phyloP scores from a whole-genome alignment of 1,284 basidiomycete genomes.

The Ceraceosorus guamensis region DNA sequence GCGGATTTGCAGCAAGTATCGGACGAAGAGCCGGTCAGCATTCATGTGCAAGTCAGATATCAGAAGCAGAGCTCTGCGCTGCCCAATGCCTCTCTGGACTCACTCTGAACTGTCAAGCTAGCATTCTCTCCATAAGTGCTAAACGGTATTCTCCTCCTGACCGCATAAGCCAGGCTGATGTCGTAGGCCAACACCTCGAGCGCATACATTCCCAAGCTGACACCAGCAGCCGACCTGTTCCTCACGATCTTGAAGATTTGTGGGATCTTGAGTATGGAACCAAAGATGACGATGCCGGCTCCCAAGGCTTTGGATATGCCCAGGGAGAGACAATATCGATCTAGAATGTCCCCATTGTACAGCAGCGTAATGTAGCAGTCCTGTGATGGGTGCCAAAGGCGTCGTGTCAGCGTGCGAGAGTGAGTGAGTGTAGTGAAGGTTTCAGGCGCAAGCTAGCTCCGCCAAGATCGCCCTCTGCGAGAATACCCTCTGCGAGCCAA shows the following conservation, averaged over 20 bases:
- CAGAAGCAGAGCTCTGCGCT: too few relatives aligned
- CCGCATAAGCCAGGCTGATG: constrained; percentile 73
- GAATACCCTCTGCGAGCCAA: too few relatives aligned
- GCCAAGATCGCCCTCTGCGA: too few relatives aligned
- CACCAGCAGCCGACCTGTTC: constrained; percentile 67
- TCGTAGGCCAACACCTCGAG: constrained; percentile 74
- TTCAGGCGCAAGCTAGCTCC: too few relatives aligned
- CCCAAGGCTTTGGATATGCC: constrained; percentile 86
- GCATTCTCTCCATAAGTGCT: constrained; percentile 70
- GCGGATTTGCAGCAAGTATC: too few relatives aligned
- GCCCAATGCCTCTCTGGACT: constrained; percentile 9
- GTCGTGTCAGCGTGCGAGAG: too few relatives aligned
- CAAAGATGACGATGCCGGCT: constrained; percentile 83
- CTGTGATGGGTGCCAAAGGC: too few relatives aligned
- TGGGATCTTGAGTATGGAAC: constrained; percentile 90
- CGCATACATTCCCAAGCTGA: constrained; percentile 56
- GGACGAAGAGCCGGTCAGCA: too few relatives aligned
- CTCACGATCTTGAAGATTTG: constrained; percentile 60
- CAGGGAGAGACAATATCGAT: constrained; percentile 90
- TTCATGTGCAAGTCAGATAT: too few relatives aligned
- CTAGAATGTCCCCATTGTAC: too few relatives aligned
- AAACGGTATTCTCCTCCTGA: constrained; percentile 76
- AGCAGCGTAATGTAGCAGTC: too few relatives aligned
- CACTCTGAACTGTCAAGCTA: constrained; percentile 43
- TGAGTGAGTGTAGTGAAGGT: too few relatives aligned